Base-by-base conservation (phyloP, 2,329 filamentous ascomycete genomes). In the Rosellinia necatrix region DNA sequence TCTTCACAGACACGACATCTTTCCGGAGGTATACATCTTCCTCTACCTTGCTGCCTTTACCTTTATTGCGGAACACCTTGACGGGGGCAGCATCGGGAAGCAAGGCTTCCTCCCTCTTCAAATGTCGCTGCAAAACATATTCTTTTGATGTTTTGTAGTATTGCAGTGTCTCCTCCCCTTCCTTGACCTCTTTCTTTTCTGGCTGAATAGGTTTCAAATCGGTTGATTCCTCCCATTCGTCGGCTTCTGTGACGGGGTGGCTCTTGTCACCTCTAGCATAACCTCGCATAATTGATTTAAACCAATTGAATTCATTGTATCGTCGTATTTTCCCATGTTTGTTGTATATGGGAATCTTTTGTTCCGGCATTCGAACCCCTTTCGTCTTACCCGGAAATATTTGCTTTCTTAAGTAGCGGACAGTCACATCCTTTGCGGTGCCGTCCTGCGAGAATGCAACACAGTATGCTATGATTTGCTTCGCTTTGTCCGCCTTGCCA, bases 381-480 rank as follows among this genome's bases (percentile, higher is more conserved):
- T 96, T 97, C 0, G 93, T 96, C 64, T 92, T 89, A 3, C 94
- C 93, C 0, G 94, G 94, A 70, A 92, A 86, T 49, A 88, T 81
- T 54, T 89, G 89, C 19, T 88, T 85, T 66, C 88, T 92, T 6
- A 99, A 76, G 71, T 99, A 99, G 24, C 94, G 84, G 9, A 94
- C 87, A 0, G 94, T 99, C 13, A 99, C 89, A 70, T 99, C 94
- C 70, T 97, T 97, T 10, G 91, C 92, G 0, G 91, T 92, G 2
- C 90, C 91, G 68, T 97, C 92, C 3, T 84, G 75, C 0, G 90
- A 91, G 72, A 90, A 91, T 0, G 89, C 92, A 17, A 97, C 79
- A 2, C 96, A 83, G 67, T 99, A 99, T 41, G 90, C 90, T 67
- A 96, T 91, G 10, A 96, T 85, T 71, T 97, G 93, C 64, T 91